Base-by-base conservation (phyloP, 2,329 filamentous ascomycete genomes). In the Nothopassalora personata region DNA sequence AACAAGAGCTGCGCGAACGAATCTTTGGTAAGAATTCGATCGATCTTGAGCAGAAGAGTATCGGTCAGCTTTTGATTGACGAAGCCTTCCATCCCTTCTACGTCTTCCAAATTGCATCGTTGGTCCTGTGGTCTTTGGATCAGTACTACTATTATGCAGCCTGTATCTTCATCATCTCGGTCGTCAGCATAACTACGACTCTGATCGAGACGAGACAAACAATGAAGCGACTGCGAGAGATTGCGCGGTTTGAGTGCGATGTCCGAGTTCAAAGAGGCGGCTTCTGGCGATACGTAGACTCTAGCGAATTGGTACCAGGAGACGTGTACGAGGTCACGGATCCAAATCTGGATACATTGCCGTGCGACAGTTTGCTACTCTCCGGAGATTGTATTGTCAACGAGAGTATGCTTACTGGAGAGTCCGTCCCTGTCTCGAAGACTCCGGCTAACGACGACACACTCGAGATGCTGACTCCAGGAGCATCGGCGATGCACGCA, bases 61-160 rank as follows among this genome's bases (percentile, higher is more conserved):
- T 88, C 15, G 81, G 85, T 1, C 90, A 95, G 70, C 83, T 99
- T 51, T 80, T 99, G 13, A 81, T 96, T 19, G 93, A 99, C 67
- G 94, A 99, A 84, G 91, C 90, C 19, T 91, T 99, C 69, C 94
- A 99, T 71, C 95, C 94, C 0, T 99, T 99, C 73, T 99, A 99
- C 73, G 88, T 99, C 57, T 99, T 99, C 72, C 94, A 99, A 75
- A 87, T 97, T 68, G 93, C 92, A 51, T 97, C 94, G 78, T 79
- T 99, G 65, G 76, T 96, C 45, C 83, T 99, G 3, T 99, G 94
- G 94, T 97, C 93, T 9, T 72, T 97, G 66, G 94, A 99, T 71
- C 83, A 95, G 68, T 99, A 99, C 74, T 99, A 97, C 73, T 99
- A 97, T 77, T 99, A 99, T 74, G 94, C 94, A 4, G 82, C 86